phyloP scores from a whole-genome alignment of 2,329 filamentous ascomycete genomes.

The Zymoseptoria passerinii region DNA sequence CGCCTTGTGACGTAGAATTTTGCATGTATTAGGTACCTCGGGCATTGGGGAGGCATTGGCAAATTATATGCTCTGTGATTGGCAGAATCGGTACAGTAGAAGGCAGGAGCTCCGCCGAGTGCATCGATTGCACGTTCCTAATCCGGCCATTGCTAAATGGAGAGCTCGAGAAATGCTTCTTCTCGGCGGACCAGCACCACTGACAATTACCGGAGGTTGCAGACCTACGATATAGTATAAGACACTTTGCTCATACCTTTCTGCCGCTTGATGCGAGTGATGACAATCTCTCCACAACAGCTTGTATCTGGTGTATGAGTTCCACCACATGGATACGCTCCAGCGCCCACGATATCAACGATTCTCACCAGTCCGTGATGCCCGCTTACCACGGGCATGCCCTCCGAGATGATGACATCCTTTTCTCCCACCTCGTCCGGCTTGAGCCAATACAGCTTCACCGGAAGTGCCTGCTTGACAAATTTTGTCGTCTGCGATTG shows the following conservation, averaged over 20 bases:
- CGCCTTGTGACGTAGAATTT: background rate
- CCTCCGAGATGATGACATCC: conserved; percentile 6
- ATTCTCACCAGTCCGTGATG: conserved; percentile 53
- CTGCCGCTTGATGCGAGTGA: conserved; percentile 58
- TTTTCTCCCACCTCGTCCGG: conserved; percentile 36
- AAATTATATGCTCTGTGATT: background rate
- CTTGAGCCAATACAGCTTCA: conserved; percentile 56
- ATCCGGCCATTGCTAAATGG: background rate
- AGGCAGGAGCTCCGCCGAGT: background rate
- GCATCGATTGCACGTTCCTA: background rate
- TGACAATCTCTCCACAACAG: conserved; percentile 50
- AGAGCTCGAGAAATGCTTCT: background rate
- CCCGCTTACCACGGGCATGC: conserved; percentile 6
- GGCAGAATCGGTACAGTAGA: background rate
- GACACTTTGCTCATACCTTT: conserved; percentile 56
- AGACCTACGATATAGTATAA: conserved; percentile 24
- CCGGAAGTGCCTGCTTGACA: conserved; percentile 47
- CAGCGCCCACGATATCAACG: conserved; percentile 59
- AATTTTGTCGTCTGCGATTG: conserved; percentile 55
- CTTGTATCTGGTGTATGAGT: conserved; percentile 60
- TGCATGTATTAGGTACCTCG: background rate
- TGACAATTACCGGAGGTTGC: background rate
- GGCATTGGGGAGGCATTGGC: background rate
- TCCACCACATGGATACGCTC: conserved; percentile 66
- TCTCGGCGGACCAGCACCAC: background rate